Base-by-base conservation (phyloP, 108 stramenopile species). In the Halocafeteria seosinensis region DNA sequence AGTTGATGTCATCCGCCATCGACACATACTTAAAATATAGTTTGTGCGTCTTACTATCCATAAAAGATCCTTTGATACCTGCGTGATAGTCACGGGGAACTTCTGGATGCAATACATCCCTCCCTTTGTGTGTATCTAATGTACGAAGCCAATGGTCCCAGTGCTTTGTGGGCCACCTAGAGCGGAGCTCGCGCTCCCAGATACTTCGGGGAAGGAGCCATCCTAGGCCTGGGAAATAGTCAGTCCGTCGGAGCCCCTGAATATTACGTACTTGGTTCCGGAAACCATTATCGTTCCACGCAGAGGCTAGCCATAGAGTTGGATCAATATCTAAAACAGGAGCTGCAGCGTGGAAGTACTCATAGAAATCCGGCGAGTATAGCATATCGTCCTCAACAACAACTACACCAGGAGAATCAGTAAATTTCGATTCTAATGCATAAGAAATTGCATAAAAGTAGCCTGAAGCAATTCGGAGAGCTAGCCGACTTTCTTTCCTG, bases 211-310 rank as follows among this genome's bases (percentile, higher is more conserved):
- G 26, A 34, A 82, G 62, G 6, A 82, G 61, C 81, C 81, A 82
- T 5, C 81, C 81, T 5, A 82, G 63, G 8, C 81, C 81, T 0
- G 81, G 81, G 55, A 82, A 82, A 64, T 63, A 82, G 24, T 29
- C 34, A 1, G 81, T 82, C 13, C 81, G 64, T n/a, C 53, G 65
- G 8, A 81, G 68, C 37, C 32, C 50, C 34, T 42, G 26, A 38
- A 31, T 28, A 34, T 65, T 50, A 0, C 26, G 27, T 1, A 75
- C 78, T 24, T 68, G 31, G 11, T 50, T 35, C 2, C 31, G 17
- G 28, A 70, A 60, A 11, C 81, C 81, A 50, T 80, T 80, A 65
- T 82, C 81, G 58, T 80, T 82, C 81, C 81, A 82, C 1, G 78
- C 78, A 24, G 53, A 60, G 3, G 76, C 76, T n/a, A 75, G 66